These are phyloP conservation scores for Chalara sp. DNA, from an alignment of 2,329 filamentous ascomycete species.

Conservation along the genomic window DNA sequence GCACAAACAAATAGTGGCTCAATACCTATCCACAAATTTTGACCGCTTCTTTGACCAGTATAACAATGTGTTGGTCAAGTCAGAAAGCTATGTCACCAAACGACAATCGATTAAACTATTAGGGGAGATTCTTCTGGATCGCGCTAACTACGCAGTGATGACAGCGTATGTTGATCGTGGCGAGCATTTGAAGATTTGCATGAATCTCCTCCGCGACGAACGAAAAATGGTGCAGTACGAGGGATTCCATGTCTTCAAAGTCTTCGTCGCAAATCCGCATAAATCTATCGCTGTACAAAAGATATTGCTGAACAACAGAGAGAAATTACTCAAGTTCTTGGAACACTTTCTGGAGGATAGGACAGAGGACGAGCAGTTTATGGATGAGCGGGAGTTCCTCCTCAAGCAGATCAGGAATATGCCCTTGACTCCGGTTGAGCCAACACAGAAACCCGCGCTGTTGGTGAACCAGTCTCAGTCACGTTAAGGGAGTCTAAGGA, in stretches of 20 bases:
- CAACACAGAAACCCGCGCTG: constrained; percentile 28
- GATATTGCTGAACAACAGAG: constrained; percentile 92
- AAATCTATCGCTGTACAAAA: constrained; percentile 95
- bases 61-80: constrained; percentile 81
- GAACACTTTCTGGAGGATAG: constrained; percentile 89
- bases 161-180: constrained; percentile 92
- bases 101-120: constrained; percentile 96
- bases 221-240: constrained; percentile 99
- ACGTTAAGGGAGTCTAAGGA: not conserved
- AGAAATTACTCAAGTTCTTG: constrained; percentile 82
- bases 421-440: constrained; percentile 48
- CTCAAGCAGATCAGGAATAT: constrained; percentile 84
- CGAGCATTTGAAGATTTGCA: constrained; percentile 95
- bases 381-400: constrained; percentile 93
- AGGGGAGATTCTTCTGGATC: constrained; percentile 87
- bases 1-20: constrained; percentile 85
- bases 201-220: constrained; percentile 93
- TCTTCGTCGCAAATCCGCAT: constrained; percentile 97
- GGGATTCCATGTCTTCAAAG: constrained; percentile 98
- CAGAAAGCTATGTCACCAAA: constrained; percentile 95
- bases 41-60: constrained; percentile 89
- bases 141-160: constrained; percentile 97
- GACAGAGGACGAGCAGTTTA: constrained; percentile 97
- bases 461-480: constrained; percentile 22
- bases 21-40: constrained; percentile 85